Evolutionary conservation across 2,329 filamentous ascomycete genomes (phyloP).

Genomic region (Penicillium sp.): DNA sequence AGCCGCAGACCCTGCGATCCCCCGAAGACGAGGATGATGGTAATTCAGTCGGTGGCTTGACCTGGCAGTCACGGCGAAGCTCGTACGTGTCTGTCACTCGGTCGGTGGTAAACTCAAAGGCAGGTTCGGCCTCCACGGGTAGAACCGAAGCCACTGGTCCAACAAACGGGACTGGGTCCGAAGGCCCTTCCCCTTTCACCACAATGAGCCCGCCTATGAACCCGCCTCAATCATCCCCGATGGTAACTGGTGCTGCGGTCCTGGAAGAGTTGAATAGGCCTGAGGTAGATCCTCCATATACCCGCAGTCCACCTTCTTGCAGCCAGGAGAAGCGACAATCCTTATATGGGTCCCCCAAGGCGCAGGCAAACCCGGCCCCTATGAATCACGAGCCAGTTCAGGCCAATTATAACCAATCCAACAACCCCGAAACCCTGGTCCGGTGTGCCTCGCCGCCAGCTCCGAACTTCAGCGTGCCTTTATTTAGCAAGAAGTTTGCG

Average conservation of each 20-base stretch:
- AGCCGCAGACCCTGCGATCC: conserved; percentile 25
- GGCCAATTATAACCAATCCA: conserved; percentile 21
- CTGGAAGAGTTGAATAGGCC: conserved; percentile 15
- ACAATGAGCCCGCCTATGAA: conserved; percentile 16
- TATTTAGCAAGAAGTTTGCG: conserved; percentile 41
- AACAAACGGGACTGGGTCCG: conserved; percentile 14
- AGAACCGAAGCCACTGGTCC: conserved; percentile 24
- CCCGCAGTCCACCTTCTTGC: conserved; percentile 23
- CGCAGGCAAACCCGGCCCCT: conserved; percentile 8
- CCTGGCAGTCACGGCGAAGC: conserved; percentile 29
- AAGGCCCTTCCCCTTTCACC: conserved; percentile 17
- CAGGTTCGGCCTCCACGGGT: conserved; percentile 29
- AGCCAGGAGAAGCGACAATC: conserved; percentile 30
- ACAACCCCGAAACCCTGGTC: conserved; percentile 24
- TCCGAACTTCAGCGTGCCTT: conserved; percentile 45
- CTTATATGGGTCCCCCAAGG: conserved; percentile 13
- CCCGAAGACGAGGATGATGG: conserved; percentile 28
- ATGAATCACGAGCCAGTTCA: conserved; percentile 21
- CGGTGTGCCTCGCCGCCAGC: conserved; percentile 36
- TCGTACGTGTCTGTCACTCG: conserved; percentile 32
- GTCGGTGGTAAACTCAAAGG: conserved; percentile 31
- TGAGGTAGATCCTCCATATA: conserved; percentile 11
- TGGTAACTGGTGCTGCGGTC: conserved; percentile 5
- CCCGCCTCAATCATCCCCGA: conserved; percentile 17
- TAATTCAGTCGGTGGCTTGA: conserved; percentile 15